These are phyloP conservation scores for Panus rudis DNA, from an alignment of 768 basidiomycete species.

Conservation along the genomic window DNA sequence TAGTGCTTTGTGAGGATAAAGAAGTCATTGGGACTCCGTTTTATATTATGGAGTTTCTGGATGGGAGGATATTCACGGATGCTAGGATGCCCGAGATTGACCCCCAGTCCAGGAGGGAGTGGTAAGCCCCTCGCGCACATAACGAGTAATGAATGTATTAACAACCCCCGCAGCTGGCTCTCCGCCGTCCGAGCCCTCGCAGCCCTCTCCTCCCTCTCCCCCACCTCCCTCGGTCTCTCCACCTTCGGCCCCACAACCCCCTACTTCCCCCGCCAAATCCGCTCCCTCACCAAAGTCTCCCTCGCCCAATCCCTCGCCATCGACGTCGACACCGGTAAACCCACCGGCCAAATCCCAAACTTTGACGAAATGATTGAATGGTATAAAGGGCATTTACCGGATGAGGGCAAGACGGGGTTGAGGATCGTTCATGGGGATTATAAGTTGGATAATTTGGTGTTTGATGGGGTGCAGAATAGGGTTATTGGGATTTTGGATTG, in stretches of 20 bases:
- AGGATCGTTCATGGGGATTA: constrained; percentile 98
- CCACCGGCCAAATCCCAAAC: constrained; percentile 65
- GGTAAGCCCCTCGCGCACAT: constrained; percentile 37
- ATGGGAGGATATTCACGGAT: constrained; percentile 93
- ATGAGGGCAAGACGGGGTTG: constrained; percentile 65
- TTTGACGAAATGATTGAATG: constrained; percentile 68
- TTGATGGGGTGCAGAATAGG: constrained; percentile 84
- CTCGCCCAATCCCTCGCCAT: constrained; percentile 62
- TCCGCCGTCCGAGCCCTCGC: constrained; percentile 68
- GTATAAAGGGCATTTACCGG: constrained; percentile 70
- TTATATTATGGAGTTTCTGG: constrained; percentile 94
- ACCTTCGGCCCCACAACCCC: constrained; percentile 66
- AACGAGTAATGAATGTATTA: not conserved
- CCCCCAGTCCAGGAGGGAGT: constrained; percentile 56
- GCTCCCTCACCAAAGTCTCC: constrained; percentile 77
- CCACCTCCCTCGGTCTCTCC: constrained; percentile 57
- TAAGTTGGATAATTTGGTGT: constrained; percentile 95
- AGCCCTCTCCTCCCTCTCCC: constrained; percentile 57
- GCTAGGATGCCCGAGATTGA: constrained; percentile 64
- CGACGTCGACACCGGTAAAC: constrained; percentile 56
- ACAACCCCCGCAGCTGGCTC: constrained; percentile 67
- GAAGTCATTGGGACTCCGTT: constrained; percentile 82
- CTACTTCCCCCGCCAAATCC: constrained; percentile 94
- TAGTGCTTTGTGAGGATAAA: constrained; percentile 74
- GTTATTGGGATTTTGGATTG: constrained; percentile 97